Evolutionary conservation across 1,284 basidiomycete species (phyloP), one percentile per base, ranked within the genome.

Genomic region (Malassezia obtusa): DNA sequence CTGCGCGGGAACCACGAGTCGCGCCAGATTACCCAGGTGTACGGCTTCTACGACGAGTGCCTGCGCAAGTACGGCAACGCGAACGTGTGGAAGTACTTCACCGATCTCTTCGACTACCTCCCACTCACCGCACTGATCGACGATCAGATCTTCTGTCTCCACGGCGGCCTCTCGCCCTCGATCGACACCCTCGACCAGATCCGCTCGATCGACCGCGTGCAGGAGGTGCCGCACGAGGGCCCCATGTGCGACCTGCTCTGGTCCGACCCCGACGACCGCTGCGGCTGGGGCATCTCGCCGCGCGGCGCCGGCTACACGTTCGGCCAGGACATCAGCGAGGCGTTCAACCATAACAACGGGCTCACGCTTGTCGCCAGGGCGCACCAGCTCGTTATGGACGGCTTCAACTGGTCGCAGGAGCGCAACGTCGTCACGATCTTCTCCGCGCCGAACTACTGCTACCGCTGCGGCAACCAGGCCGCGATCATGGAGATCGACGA

Each of bases 401-500:
- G 91, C 82, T 80, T 75, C 77, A 92, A 90, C 75, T 96, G 92
- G 91, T 90, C 90, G 59, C 92, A 96, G 78, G 92, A 98, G 78
- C 83, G 90, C 75, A 98, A 98, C 74, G 94, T 98, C n/a, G 92
- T 98, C 61, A 98, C 92, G 41, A 96, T 98, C 75, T 98, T 96
- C 79, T 95, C 91, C 61, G 92, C 92, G 66, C 92, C 92, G 44
- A 72, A 74, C 57, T 76, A 76, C 78, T 98, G 94, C 78, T 98
- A 99, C 80, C 82, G 94, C 75, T 98, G 94, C 76, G 92, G 92
- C 51, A 99, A 99, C 77, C 94, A 98, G 75, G 92, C 92, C 44
- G 94, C 94, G 45, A 99, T 99, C 76, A 94, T 99, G 85, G 92
- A 98, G 78, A 95, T 98, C 76, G 92, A 98, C 77, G 94, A 98